phyloP scores from a whole-genome alignment of 2,329 filamentous ascomycete species.

The Pseudogymnoascus sp. region DNA sequence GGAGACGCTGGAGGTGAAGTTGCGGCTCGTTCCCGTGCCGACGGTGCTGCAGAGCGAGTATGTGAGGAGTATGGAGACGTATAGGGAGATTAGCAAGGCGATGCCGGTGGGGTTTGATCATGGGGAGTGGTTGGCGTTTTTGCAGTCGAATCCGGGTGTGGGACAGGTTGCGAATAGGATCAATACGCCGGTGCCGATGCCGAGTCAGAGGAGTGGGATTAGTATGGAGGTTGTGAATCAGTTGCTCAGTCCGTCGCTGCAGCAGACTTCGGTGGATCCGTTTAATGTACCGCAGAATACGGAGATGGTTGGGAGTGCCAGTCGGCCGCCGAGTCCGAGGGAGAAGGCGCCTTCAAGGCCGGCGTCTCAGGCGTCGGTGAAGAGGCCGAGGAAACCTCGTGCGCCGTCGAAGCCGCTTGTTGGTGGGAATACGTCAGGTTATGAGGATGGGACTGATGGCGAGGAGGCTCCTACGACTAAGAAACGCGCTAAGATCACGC shows the following conservation, averaged over 20 bases:
- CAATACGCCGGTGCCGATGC: constrained; percentile 24
- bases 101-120: constrained; percentile 59
- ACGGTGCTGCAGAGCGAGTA: constrained; percentile 53
- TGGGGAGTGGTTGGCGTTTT: constrained; percentile 71
- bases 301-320: constrained; percentile 18
- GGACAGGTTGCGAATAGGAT: constrained; percentile 32
- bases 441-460: constrained; percentile 50
- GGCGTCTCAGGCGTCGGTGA: constrained; percentile 26
- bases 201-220: constrained; percentile 23
- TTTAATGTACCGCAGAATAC: constrained; percentile 19
- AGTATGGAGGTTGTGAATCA: constrained; percentile 32
- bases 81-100: constrained; percentile 51
- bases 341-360: constrained; percentile 24
- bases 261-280: constrained; percentile 20
- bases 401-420: constrained; percentile 18
- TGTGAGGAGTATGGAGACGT: constrained; percentile 53
- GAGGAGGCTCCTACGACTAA: constrained; percentile 48
- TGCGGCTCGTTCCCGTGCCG: constrained; percentile 73
- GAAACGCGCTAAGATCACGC: constrained; percentile 75
- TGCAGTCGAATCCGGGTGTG: constrained; percentile 61
- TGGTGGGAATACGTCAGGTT: constrained; percentile 63
- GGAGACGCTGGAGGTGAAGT: constrained; percentile 87
- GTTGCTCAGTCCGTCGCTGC: constrained; percentile 27
- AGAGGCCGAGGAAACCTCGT: constrained; percentile 19
- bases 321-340: constrained; percentile 15